Evolutionary conservation across 768 basidiomycete genomes (phyloP).

Genomic region (Leccinum pellstonianum): DNA sequence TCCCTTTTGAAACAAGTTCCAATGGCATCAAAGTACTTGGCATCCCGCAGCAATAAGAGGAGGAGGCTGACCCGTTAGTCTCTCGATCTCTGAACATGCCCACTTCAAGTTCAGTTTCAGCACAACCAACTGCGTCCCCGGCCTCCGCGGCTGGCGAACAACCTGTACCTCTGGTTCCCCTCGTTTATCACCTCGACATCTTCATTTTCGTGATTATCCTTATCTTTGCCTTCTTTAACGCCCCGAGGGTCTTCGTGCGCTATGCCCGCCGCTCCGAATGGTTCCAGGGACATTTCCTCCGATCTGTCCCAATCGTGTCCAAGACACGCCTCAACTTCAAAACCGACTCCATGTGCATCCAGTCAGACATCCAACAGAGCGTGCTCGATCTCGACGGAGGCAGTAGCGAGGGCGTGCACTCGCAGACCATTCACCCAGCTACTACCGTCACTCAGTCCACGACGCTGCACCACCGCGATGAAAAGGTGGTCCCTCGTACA

Average conservation of each 20-base stretch:
- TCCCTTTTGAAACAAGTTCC: background rate
- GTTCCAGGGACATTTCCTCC: conserved; percentile 50
- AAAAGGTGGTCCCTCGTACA: conserved; percentile 14
- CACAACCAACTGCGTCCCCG: background rate
- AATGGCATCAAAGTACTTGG: background rate
- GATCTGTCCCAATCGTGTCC: conserved; percentile 10
- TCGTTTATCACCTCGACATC: conserved; percentile 44
- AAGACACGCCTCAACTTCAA: conserved; percentile 12
- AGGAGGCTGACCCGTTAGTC: background rate
- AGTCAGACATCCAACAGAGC: conserved; percentile 14
- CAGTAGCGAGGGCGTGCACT: conserved; percentile 13
- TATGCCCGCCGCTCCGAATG: conserved; percentile 51
- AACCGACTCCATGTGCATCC: conserved; percentile 13
- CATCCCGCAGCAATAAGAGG: background rate
- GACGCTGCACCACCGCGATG: background rate
- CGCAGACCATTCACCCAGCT: background rate
- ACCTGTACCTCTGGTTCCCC: background rate
- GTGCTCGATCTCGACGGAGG: conserved; percentile 19
- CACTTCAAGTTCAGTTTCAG: background rate
- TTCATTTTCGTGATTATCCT: conserved; percentile 43
- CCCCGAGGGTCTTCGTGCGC: conserved; percentile 52
- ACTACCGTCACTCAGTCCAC: background rate
- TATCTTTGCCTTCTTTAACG: conserved; percentile 39
- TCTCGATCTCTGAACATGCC: background rate
- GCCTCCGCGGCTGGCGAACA: background rate